A percentile compares a stretch with the other conserved stretches of the same genome.
These are phyloP conservation scores for Wallemia ichthyophaga DNA, from an alignment of 1,284 basidiomycete species.

Conservation along the genomic window DNA sequence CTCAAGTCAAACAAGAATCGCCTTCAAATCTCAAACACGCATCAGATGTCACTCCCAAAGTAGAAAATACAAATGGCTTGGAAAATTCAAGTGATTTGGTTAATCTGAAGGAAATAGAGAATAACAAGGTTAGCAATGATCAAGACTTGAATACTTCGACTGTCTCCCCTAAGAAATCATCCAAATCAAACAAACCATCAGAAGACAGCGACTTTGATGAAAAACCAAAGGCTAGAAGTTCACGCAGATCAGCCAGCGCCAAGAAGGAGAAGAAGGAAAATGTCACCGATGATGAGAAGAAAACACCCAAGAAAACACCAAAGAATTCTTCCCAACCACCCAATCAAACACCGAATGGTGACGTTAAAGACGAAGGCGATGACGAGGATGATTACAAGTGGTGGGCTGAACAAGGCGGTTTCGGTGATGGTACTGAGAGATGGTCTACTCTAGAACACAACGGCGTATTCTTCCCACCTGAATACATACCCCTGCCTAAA, in stretches of 20 bases:
- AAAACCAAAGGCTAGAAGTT: no score
- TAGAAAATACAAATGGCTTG: no score
- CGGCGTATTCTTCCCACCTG: slow-evolving; percentile 84
- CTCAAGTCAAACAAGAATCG: no score
- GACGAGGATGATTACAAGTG: slow-evolving; percentile 26
- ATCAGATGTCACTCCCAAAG: no score
- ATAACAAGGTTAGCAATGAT: background rate
- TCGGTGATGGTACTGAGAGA: slow-evolving; percentile 43
- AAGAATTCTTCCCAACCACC: no score
- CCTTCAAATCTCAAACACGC: no score
- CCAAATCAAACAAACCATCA: background rate
- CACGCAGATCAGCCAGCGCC: background rate
- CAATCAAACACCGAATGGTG: background rate
- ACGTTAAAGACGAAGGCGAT: background rate
- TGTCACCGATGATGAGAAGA: no score
- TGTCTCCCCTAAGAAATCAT: background rate
- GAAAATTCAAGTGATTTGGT: background rate
- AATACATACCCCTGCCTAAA: slow-evolving; percentile 59
- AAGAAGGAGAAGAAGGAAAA: background rate
- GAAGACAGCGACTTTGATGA: no score
- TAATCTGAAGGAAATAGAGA: background rate
- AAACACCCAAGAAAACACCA: no score
- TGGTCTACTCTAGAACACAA: slow-evolving; percentile 82
- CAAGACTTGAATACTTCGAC: no score
- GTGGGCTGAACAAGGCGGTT: slow-evolving; percentile 38